Conservation (phyloP, 306 rosid genomes). For the Malus sieversii region DNA sequence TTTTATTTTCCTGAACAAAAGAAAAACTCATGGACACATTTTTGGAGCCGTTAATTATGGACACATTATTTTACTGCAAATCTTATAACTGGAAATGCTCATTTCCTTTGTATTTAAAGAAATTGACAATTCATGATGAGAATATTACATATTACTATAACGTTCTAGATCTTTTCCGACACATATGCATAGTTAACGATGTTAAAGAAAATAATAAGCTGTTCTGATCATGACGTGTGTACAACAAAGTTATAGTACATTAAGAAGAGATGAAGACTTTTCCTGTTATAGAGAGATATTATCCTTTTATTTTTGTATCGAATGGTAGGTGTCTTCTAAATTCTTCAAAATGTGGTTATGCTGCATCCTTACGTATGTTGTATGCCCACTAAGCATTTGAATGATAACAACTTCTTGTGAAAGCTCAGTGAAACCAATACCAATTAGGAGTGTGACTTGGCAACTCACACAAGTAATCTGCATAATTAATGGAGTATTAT, state of each 20-base stretch:
- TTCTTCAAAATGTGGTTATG: neutral
- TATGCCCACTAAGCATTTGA: neutral
- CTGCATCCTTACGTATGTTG: neutral
- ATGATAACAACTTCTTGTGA: slow-evolving; percentile 7
- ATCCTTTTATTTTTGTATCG: neutral
- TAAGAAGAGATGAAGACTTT: neutral
- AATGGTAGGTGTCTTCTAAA: neutral
- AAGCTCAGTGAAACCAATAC: neutral
- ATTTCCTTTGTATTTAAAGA: too few species aligned
- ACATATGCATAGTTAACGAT: too few species aligned
- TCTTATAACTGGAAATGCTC: too few species aligned
- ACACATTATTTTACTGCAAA: too few species aligned
- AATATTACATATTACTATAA: too few species aligned
- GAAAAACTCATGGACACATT: too few species aligned
- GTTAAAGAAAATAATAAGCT: neutral
- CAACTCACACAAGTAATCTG: slow-evolving; percentile 13
- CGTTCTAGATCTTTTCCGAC: too few species aligned
- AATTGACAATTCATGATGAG: rapidly evolving
- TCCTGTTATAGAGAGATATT: too few species aligned
- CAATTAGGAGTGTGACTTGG: neutral
- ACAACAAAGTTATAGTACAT: too few species aligned
- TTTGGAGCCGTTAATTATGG: too few species aligned
- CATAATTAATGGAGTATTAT: neutral
- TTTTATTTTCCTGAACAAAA: too few species aligned
- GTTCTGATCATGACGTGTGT: too few species aligned